Percentiles rank a stretch among this genome's conserved stretches.
Evolutionary conservation across 2,329 filamentous ascomycete genomes (phyloP).

Genomic region (Emericellopsis atlantica): DNA sequence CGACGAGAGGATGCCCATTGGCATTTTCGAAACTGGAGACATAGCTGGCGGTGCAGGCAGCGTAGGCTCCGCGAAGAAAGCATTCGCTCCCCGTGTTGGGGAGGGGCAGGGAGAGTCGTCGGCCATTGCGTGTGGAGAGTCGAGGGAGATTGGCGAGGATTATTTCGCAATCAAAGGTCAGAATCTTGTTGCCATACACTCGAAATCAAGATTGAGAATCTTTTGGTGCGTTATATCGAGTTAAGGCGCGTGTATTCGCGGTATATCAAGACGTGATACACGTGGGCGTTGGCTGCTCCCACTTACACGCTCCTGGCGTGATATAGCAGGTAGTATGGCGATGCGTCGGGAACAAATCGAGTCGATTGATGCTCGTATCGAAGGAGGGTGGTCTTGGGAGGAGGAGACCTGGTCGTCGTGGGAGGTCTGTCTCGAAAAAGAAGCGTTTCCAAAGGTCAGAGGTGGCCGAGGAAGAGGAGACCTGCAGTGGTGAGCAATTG

Average conservation of each 20-base stretch:
- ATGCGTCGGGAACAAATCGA: background rate
- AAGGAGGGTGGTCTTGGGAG: background rate
- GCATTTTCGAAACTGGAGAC: background rate
- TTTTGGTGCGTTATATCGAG: background rate
- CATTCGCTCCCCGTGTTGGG: background rate
- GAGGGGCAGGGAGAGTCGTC: slow-evolving; percentile 1
- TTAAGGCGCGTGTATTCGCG: background rate
- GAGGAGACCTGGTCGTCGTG: background rate
- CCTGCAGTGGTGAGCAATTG: background rate
- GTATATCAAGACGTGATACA: background rate
- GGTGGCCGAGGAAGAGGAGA: slow-evolving; percentile 1
- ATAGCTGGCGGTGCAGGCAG: slow-evolving; percentile 11
- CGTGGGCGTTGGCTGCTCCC: background rate
- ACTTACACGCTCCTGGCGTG: slow-evolving; percentile 1
- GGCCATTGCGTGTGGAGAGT: slow-evolving; percentile 1
- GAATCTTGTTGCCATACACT: background rate
- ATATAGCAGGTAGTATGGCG: background rate
- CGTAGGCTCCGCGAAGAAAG: slow-evolving; percentile 13
- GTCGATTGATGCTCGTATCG: background rate
- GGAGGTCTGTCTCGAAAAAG: background rate
- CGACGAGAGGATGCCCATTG: background rate
- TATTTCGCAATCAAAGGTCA: background rate
- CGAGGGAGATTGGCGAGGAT: no score
- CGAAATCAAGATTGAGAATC: background rate
- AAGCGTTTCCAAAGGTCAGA: background rate